Evolutionary conservation across 495 filamentous ascomycete genomes (phyloP).

Genomic region (Trichoderma reesei): DNA sequence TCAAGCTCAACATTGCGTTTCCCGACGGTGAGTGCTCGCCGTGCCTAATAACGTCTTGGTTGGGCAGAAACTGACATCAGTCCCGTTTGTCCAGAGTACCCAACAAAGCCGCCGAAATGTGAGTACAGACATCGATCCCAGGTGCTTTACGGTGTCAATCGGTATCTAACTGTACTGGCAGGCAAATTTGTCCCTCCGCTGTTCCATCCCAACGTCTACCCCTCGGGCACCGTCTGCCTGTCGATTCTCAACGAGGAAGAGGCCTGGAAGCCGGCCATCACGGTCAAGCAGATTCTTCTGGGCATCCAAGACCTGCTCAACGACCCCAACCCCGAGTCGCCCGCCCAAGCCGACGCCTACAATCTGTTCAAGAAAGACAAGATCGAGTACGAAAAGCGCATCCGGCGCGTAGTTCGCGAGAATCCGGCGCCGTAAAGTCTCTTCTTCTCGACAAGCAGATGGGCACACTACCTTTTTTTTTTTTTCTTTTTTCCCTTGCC

Average conservation of each 20-base stretch:
- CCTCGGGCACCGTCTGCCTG: conserved; percentile 93
- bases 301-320: conserved; percentile 93
- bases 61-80: conserved; percentile 18
- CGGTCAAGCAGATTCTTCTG: conserved; percentile 91
- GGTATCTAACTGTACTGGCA: conserved; percentile 26
- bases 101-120: conserved; percentile 98
- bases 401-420: conserved; percentile 76
- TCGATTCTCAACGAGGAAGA: conserved; percentile 98
- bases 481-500: too few relatives aligned
- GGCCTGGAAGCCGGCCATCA: conserved; percentile 96
- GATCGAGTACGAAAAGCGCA: conserved; percentile 74
- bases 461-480: too few relatives aligned
- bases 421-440: conserved; percentile 52
- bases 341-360: conserved; percentile 95
- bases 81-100: conserved; percentile 62
- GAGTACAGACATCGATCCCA: conserved; percentile 21
- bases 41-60: conserved; percentile 8
- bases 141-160: not conserved
- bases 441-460: not conserved
- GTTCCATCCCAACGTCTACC: conserved; percentile 98
- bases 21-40: conserved; percentile 68
- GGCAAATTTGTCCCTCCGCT: conserved; percentile 95
- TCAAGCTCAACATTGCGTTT: conserved; percentile 87
- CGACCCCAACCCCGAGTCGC: conserved; percentile 94
- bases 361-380: conserved; percentile 92